phyloP scores from a whole-genome alignment of 331 rosid genomes.

The Prunus yedoensis region DNA sequence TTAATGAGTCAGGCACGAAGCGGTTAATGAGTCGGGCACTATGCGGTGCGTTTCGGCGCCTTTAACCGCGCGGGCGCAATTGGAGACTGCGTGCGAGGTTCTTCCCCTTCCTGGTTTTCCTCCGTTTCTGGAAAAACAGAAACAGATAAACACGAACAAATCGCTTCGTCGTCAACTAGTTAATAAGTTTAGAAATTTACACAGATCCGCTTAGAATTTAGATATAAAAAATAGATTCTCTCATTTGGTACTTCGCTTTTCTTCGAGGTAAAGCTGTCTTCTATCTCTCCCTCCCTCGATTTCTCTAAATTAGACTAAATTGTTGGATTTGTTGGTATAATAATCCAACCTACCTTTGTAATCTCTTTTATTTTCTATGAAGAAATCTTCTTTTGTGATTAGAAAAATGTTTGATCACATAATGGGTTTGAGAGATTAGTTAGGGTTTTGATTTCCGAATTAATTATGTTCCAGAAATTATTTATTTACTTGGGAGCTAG shows the following conservation, averaged over 20 bases:
- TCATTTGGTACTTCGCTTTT: slow-evolving; percentile 2
- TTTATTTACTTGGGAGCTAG: too few species aligned
- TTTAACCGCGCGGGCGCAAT: background rate
- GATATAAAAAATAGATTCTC: background rate
- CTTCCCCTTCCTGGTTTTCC: background rate
- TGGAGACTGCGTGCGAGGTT: background rate
- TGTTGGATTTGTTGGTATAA: background rate
- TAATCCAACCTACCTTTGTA: background rate
- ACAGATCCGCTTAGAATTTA: background rate
- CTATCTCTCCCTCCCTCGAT: background rate
- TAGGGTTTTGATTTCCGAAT: background rate
- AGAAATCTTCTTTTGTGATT: background rate
- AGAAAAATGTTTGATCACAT: background rate
- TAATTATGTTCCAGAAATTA: too few species aligned
- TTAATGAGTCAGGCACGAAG: background rate
- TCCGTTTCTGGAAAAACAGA: background rate
- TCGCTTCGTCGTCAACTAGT: background rate
- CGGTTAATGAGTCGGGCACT: background rate
- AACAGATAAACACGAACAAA: slow-evolving; percentile 1
- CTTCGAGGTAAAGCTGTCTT: background rate
- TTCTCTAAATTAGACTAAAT: background rate
- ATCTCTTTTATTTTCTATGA: background rate
- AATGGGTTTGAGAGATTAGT: background rate
- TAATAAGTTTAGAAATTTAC: background rate
- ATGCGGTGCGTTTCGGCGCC: background rate